These are phyloP conservation scores for Begonia loranthoides DNA, from an alignment of 306 rosid species.

Conservation along the genomic window DNA sequence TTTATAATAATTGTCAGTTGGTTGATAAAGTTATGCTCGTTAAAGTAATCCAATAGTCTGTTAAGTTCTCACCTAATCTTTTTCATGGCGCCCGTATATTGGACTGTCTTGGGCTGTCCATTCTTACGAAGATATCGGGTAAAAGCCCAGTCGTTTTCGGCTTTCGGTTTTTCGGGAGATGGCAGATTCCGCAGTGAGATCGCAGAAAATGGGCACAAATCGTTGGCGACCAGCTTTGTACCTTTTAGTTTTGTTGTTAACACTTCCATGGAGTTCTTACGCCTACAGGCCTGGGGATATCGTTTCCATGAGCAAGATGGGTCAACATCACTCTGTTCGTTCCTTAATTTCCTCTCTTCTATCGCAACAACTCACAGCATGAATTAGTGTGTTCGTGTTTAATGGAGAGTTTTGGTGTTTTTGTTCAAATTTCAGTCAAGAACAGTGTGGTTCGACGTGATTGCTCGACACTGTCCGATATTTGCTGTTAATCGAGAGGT, in stretches of 20 bases:
- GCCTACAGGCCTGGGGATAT: conserved; percentile 81
- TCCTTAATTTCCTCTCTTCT: conserved; percentile 4
- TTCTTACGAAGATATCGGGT: too few species aligned
- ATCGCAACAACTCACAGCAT: not conserved
- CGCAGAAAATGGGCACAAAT: not conserved
- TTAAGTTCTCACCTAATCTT: too few species aligned
- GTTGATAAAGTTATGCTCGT: too few species aligned
- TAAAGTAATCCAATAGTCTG: too few species aligned
- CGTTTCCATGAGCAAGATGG: conserved; percentile 95
- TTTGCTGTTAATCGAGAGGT: conserved; percentile 97
- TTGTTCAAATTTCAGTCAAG: conserved; percentile 45
- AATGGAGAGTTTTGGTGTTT: conserved; percentile 1
- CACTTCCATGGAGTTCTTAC: conserved; percentile 11
- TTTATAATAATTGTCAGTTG: too few species aligned
- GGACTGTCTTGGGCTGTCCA: too few species aligned
- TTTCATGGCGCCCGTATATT: too few species aligned
- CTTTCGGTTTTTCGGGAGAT: too few species aligned
- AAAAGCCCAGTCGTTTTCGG: too few species aligned
- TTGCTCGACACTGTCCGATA: conserved; percentile 87
- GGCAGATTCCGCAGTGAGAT: not conserved
- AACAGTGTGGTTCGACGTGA: conserved; percentile 82
- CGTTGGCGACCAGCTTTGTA: conserved; percentile 12
- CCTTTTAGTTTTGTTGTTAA: conserved; percentile 11
- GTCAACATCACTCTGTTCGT: conserved; percentile 89
- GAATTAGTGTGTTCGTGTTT: not conserved